phyloP scores from a whole-genome alignment of 164 flowering plant genomes.

The Brasenia schreberi region DNA sequence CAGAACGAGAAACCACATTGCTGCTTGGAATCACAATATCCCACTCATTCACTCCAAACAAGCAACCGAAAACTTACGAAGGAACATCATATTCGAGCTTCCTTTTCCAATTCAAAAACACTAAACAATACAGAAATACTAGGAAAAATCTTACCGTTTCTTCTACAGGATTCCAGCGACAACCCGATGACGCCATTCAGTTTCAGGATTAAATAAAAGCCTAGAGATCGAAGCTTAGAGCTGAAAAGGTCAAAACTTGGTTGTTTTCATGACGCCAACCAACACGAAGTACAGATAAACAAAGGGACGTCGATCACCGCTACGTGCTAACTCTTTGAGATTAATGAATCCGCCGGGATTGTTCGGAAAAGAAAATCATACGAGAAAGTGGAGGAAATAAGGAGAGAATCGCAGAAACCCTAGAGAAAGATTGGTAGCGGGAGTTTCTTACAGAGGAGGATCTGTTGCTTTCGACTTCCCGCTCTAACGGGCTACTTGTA shows the following conservation, averaged over 20 bases:
- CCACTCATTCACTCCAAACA: not conserved
- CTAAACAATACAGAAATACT: not conserved
- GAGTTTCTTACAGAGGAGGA: not conserved
- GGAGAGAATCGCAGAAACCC: not conserved
- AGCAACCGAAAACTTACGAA: not conserved
- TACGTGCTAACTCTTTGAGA: not conserved
- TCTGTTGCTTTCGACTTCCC: not conserved
- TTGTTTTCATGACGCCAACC: not conserved
- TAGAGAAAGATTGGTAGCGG: not conserved
- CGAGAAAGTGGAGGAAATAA: not conserved
- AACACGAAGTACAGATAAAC: not conserved
- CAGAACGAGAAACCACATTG: not conserved
- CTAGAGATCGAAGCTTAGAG: not conserved
- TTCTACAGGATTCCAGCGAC: not conserved
- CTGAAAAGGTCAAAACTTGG: no score
- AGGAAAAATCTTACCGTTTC: not conserved
- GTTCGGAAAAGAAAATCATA: not conserved
- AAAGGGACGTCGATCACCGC: not conserved
- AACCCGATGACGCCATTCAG: not conserved
- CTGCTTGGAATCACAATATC: not conserved
- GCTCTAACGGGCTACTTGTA: not conserved
- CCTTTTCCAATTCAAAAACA: not conserved
- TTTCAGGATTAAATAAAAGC: not conserved
- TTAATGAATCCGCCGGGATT: not conserved
- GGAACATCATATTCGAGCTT: no score